A percentile compares a stretch with the other conserved stretches of the same genome.
These are phyloP conservation scores for Cryptosporidium ubiquitum DNA, from an alignment of 169 alveolate genomes.

Conservation along the genomic window DNA sequence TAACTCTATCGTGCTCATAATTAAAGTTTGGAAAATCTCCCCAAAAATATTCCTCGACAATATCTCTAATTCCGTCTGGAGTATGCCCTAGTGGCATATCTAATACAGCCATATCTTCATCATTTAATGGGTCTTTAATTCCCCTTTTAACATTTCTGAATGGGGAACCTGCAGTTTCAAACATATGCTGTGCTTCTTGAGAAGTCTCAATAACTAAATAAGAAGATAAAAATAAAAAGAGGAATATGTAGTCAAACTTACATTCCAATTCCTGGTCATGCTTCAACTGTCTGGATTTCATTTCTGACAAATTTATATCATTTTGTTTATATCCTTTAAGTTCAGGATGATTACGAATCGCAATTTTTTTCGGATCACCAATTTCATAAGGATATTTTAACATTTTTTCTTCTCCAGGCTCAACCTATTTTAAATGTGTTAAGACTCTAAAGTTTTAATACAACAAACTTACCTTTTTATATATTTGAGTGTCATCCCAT, in stretches of 20 bases:
- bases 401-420: conserved; percentile 39
- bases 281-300: conserved; percentile 11
- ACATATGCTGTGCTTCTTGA: conserved; percentile 46
- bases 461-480: conserved; percentile 23
- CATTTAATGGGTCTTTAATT: conserved; percentile 12
- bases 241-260: not conserved
- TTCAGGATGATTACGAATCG: conserved; percentile 54
- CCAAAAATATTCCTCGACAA: conserved; percentile 67
- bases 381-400: not conserved
- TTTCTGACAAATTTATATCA: conserved; percentile 26
- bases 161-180: conserved; percentile 57
- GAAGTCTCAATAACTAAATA: conserved; percentile 54
- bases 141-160: conserved; percentile 24
- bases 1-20: conserved; percentile 32
- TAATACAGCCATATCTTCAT: conserved; percentile 34
- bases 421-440: not conserved
- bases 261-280: conserved; percentile 50
- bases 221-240: not conserved
- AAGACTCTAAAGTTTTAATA: not conserved
- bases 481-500: conserved; percentile 36
- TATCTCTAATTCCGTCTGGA: conserved; percentile 60
- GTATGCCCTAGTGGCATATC: conserved; percentile 71
- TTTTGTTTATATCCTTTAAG: not conserved
- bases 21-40: conserved; percentile 28
- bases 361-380: conserved; percentile 9